Conservation (phyloP, 2,329 filamentous ascomycete genomes). For the Intubia oerlemansii region DNA sequence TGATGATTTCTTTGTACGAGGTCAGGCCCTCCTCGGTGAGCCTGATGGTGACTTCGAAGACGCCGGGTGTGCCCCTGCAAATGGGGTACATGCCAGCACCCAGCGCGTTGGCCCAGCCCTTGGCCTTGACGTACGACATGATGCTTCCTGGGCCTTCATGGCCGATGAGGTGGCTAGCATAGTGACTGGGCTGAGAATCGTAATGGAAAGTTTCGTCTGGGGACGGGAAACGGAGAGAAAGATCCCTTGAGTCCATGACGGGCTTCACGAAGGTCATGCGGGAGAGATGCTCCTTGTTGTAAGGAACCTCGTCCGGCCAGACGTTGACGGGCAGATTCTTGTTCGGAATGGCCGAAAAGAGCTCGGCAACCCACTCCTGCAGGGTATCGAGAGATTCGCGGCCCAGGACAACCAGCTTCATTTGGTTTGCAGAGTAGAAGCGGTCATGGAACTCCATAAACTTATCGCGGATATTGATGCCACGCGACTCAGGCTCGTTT, state of each 20-base stretch:
- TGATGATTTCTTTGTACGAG: constrained; percentile 63
- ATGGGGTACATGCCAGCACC: constrained; percentile 56
- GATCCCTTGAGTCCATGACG: constrained; percentile 65
- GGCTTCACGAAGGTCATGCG: constrained; percentile 75
- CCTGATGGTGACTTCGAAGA: constrained; percentile 61
- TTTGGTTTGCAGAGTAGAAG: constrained; percentile 81
- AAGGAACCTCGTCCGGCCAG: constrained; percentile 30
- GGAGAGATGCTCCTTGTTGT: constrained; percentile 25
- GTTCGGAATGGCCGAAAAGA: constrained; percentile 66
- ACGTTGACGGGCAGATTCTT: constrained; percentile 47
- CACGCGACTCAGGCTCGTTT: constrained; percentile 55
- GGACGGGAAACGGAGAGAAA: constrained; percentile 69
- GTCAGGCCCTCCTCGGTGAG: constrained; percentile 68
- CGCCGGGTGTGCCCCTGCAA: constrained; percentile 54
- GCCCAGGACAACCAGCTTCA: constrained; percentile 79
- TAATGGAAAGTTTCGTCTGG: constrained; percentile 64
- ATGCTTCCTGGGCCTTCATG: constrained; percentile 88
- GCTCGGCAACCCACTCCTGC: constrained; percentile 63
- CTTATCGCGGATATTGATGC: constrained; percentile 69
- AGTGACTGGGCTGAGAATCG: constrained; percentile 64
- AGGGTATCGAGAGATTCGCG: constrained; percentile 63
- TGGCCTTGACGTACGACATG: constrained; percentile 71
- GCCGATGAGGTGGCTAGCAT: constrained; percentile 74
- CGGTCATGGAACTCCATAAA: constrained; percentile 83
- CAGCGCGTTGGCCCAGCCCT: constrained; percentile 73